Conservation (phyloP, 306 rosid genomes). For the Acacia acuminata region DNA sequence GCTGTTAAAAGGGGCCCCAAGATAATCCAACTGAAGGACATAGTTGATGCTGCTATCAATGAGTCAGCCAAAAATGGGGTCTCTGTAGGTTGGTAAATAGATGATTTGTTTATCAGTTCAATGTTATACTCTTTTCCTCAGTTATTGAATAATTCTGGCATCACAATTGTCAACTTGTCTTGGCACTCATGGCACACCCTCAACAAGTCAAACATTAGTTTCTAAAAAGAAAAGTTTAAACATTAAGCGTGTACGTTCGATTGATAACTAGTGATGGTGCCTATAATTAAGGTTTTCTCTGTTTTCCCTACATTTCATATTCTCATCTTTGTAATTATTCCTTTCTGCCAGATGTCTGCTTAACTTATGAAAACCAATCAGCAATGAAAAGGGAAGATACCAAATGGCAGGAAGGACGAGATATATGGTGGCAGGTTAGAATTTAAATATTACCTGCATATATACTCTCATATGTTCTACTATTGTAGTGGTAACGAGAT, state of each 20-base stretch:
- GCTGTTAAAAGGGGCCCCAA: conserved; percentile 93
- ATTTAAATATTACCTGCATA: conserved; percentile 14
- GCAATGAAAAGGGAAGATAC: conserved; percentile 76
- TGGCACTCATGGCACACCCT: not conserved
- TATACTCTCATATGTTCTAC: conserved; percentile 4
- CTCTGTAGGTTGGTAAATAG: conserved; percentile 63
- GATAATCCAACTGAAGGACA: conserved; percentile 75
- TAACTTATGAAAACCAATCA: conserved; percentile 66
- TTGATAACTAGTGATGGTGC: conserved; percentile 18
- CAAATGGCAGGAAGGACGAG: conserved; percentile 81
- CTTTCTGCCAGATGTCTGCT: conserved; percentile 60
- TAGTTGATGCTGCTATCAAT: conserved; percentile 78
- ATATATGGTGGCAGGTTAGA: conserved; percentile 99
- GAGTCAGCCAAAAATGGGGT: conserved; percentile 68
- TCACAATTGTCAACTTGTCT: not conserved
- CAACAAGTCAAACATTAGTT: not conserved
- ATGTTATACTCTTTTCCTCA: not conserved
- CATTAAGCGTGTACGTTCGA: conserved; percentile 2
- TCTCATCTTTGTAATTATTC: conserved; percentile 24
- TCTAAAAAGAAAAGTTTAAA: not conserved
- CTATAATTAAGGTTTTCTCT: conserved; percentile 23
- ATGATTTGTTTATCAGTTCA: conserved; percentile 21
- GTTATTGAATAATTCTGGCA: not conserved
- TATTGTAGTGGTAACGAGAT: conserved; percentile 23
- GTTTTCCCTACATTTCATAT: conserved; percentile 1